phyloP scores from a whole-genome alignment of 2,329 filamentous ascomycete species.

The Cladosporium colombiae region DNA sequence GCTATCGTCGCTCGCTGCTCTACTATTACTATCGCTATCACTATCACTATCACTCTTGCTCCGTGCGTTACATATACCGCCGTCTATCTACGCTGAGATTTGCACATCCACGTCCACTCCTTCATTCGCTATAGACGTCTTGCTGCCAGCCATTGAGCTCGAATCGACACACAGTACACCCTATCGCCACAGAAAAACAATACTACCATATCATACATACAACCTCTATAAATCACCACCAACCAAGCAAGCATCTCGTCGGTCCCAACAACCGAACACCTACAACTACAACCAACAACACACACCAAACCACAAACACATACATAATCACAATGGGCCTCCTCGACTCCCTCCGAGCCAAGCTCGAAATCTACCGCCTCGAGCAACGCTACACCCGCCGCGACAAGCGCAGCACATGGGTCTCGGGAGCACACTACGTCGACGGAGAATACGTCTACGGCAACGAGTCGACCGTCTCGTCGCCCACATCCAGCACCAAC shows the following conservation, averaged over 20 bases:
- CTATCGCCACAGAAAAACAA: not conserved
- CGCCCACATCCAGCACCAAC: conserved; percentile 17
- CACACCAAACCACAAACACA: not conserved
- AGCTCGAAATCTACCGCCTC: conserved; percentile 89
- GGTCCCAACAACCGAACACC: not conserved
- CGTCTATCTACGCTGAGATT: conserved; percentile 2
- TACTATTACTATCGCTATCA: not conserved
- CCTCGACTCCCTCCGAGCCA: conserved; percentile 73
- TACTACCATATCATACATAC: not conserved
- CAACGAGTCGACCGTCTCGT: conserved; percentile 16
- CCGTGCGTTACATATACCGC: not conserved
- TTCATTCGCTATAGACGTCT: not conserved
- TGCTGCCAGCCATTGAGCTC: not conserved
- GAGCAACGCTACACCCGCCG: conserved; percentile 93
- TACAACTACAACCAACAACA: not conserved
- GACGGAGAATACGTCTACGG: conserved; percentile 90
- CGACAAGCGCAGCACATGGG: conserved; percentile 85
- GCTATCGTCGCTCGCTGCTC: not conserved
- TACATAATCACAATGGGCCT: conserved; percentile 56
- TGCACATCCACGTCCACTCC: not conserved
- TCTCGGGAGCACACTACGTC: conserved; percentile 86
- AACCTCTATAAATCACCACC: not conserved
- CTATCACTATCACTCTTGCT: not conserved
- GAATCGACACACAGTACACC: not conserved
- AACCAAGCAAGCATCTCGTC: not conserved